phyloP scores from a whole-genome alignment of 225 moss, liverwort and hornwort genomes.

The Asterella californica region DNA sequence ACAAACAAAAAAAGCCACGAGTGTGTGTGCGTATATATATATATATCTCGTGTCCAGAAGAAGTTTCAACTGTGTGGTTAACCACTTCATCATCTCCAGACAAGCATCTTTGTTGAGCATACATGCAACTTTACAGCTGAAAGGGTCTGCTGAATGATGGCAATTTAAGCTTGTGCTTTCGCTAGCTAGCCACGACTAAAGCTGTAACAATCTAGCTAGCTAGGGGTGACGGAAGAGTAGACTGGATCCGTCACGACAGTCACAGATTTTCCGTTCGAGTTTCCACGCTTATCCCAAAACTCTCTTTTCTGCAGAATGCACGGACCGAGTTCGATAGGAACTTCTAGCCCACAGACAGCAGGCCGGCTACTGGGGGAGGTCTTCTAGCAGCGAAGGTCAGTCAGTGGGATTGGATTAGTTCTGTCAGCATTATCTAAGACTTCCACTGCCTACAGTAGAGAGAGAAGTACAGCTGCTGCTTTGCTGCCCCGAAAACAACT shows the following conservation, averaged over 20 bases:
- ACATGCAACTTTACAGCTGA: conserved; percentile 17
- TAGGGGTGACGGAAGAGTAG: conserved; percentile 10
- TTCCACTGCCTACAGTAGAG: conserved; percentile 2
- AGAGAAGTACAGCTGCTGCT: not conserved
- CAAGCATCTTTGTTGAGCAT: conserved; percentile 11
- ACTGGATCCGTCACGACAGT: conserved; percentile 5
- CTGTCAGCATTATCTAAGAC: not conserved
- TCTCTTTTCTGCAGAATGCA: conserved; percentile 2
- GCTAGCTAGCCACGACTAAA: conserved; percentile 14
- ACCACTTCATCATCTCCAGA: not conserved
- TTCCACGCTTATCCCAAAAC: conserved; percentile 15
- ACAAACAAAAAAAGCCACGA: not conserved
- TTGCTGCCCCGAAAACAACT: not conserved
- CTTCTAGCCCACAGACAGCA: not conserved
- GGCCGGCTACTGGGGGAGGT: not conserved
- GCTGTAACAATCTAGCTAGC: not conserved
- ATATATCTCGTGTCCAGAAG: not conserved
- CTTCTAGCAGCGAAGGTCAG: not conserved
- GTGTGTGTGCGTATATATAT: not conserved
- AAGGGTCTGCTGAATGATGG: conserved; percentile 12
- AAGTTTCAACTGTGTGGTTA: not conserved
- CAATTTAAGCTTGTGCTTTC: conserved; percentile 14
- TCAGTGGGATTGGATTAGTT: not conserved
- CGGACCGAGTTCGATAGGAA: conserved; percentile 6
- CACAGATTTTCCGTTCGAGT: conserved; percentile 1